A percentile compares a stretch with the other conserved stretches of the same genome.
Conservation (phyloP, 352 stramenopile species). For the Globisporangium perplexum region DNA sequence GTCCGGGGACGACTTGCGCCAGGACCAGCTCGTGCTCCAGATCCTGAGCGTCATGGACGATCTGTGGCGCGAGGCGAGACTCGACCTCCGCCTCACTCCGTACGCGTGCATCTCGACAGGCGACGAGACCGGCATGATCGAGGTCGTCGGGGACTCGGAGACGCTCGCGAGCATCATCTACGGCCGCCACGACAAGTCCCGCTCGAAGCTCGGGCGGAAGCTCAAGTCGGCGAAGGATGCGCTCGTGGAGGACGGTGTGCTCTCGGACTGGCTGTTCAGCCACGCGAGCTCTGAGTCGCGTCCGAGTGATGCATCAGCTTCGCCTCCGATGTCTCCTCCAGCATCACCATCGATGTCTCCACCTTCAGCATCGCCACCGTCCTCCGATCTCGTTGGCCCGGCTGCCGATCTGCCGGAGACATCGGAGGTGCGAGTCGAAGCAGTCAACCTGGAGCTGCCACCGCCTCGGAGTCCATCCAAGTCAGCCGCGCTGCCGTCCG, state of each 20-base stretch:
- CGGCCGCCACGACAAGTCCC: constrained; percentile 50
- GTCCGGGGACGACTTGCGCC: constrained; percentile 89
- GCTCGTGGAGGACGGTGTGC: constrained; percentile 45
- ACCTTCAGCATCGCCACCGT: no score
- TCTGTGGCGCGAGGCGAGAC: constrained; percentile 76
- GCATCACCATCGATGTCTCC: background rate
- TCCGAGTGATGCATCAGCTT: constrained; percentile 1
- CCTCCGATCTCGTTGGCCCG: no score
- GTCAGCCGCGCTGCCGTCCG: constrained; percentile 10
- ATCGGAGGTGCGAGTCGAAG: background rate
- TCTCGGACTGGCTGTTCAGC: constrained; percentile 70
- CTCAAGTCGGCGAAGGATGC: constrained; percentile 65
- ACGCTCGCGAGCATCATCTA: constrained; percentile 88
- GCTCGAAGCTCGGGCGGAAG: constrained; percentile 59
- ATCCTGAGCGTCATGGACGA: constrained; percentile 90
- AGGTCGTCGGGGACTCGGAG: constrained; percentile 84
- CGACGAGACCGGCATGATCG: constrained; percentile 84
- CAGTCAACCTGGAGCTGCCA: background rate
- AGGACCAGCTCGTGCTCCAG: constrained; percentile 92
- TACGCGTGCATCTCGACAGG: constrained; percentile 89
- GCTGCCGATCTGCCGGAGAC: no score
- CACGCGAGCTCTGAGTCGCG: background rate
- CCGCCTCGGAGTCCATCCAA: background rate
- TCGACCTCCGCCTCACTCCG: constrained; percentile 82
- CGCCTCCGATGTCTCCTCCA: constrained; percentile 2